A percentile compares a stretch with the other conserved stretches of the same genome.
These are phyloP conservation scores for Citrus medica DNA, from an alignment of 345 rosid genomes.

Conservation along the genomic window DNA sequence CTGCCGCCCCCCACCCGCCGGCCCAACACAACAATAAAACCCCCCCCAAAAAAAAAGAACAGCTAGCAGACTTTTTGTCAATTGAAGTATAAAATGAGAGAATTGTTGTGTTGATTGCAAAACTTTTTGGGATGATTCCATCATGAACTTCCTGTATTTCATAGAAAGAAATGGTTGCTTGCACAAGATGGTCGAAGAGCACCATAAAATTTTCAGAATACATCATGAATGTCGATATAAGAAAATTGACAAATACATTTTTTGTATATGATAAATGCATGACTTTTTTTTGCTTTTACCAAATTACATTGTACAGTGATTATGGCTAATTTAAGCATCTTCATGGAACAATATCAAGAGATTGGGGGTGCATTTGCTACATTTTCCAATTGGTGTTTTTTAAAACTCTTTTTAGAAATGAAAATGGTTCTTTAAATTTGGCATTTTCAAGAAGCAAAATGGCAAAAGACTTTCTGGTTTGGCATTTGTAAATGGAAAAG, in stretches of 20 bases:
- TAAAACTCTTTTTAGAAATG: neutral
- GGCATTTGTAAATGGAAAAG: neutral
- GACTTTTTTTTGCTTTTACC: neutral
- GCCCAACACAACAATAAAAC: no score
- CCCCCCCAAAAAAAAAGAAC: neutral
- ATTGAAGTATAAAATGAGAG: neutral
- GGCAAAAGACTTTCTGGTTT: neutral
- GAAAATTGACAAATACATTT: neutral
- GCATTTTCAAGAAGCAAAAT: neutral
- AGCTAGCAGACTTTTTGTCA: neutral
- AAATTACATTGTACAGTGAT: neutral
- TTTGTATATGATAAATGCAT: neutral
- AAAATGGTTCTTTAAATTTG: neutral
- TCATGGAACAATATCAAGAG: neutral
- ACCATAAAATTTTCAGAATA: neutral
- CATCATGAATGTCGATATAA: neutral
- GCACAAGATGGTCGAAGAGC: neutral
- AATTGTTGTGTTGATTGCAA: neutral
- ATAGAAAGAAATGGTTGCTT: neutral
- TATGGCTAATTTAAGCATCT: neutral
- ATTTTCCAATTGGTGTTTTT: neutral
- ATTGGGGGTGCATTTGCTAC: neutral
- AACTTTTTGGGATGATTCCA: neutral
- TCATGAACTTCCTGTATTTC: neutral
- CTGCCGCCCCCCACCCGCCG: neutral